Evolutionary conservation across 768 basidiomycete genomes (phyloP), one percentile per base, ranked within the genome.

Genomic region (Lentinula sp.): DNA sequence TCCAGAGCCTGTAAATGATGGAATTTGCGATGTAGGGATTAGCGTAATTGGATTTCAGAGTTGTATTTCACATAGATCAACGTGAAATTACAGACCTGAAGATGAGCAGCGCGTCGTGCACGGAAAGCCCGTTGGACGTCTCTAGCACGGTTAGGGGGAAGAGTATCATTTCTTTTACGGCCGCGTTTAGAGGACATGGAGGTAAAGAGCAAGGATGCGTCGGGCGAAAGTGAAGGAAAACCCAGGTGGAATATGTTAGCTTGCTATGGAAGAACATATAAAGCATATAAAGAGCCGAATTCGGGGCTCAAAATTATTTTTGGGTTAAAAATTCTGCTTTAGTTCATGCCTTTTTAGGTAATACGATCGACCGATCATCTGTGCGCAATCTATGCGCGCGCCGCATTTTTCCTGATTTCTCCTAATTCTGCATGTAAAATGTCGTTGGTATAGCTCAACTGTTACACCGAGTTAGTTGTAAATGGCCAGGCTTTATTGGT

Each of bases 71-170:
- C 63, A 70, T 74, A 70, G 69, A 66, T 65, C 71, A 70, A 65
- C 66, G 69, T 61, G 64, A 42, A 51, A 42, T 40, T 15, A 65
- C 70, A 62, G 66, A 91, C 90, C 78, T 88, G 83, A 59, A 95
- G 80, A 72, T 95, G 93, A 60, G 91, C 91, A 63, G 92, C 92
- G 66, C 93, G 84, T 65, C 93, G 79, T 37, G 93, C 93, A 64
- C 93, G 83, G 77, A 95, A 95, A 8, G 92, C 93, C 69, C 93
- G 76, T 70, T 95, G 93, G 16, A 94, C 91, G 68, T 95, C 93
- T 61, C 93, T 78, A 32, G 93, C 92, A 64, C 92, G 84, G 67
- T 89, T 89, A 4, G 88, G 88, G 61, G 89, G 88, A 50, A 90
- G 82, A 68, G 83, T 87, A 72, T 90, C 87, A 73, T 90, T 88